Conservation (phyloP, 108 stramenopile species). For the Pelagomonas calceolata region DNA sequence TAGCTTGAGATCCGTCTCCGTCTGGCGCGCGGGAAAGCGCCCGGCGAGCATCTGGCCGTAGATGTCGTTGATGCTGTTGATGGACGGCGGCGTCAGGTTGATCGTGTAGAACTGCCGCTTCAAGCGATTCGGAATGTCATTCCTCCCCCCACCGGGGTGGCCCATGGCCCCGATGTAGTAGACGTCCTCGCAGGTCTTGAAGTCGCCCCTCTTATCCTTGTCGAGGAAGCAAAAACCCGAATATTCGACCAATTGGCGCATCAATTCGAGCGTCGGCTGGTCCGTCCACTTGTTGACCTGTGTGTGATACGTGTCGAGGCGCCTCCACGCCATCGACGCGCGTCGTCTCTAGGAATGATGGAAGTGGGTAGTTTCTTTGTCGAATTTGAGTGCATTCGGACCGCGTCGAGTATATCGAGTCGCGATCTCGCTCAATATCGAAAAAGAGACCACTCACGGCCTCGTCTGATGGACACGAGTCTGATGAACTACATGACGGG, state of each 20-base stretch:
- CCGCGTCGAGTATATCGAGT: neutral
- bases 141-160: conserved; percentile 76
- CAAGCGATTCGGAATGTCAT: conserved; percentile 77
- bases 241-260: conserved; percentile 66
- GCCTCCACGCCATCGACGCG: too few relatives aligned
- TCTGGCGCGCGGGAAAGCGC: conserved; percentile 44
- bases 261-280: conserved; percentile 75
- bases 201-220: conserved; percentile 81
- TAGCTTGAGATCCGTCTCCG: conserved; percentile 43
- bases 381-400: too few relatives aligned
- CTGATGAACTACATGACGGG: neutral
- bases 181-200: conserved; percentile 75
- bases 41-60: conserved; percentile 79
- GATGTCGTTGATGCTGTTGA: conserved; percentile 79
- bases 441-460: too few relatives aligned
- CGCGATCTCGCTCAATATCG: too few relatives aligned
- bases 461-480: too few relatives aligned
- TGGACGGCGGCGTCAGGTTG: conserved; percentile 72
- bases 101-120: conserved; percentile 84
- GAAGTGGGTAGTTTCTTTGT: too few relatives aligned
- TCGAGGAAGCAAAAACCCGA: conserved; percentile 78
- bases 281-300: conserved; percentile 85
- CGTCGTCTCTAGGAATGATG: too few relatives aligned
- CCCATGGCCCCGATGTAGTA: conserved; percentile 75
- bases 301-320: neutral